Percentiles rank a stretch among this genome's conserved stretches.
Conservation (phyloP, 257 asterid species). For the Gynochthodes officinalis region DNA sequence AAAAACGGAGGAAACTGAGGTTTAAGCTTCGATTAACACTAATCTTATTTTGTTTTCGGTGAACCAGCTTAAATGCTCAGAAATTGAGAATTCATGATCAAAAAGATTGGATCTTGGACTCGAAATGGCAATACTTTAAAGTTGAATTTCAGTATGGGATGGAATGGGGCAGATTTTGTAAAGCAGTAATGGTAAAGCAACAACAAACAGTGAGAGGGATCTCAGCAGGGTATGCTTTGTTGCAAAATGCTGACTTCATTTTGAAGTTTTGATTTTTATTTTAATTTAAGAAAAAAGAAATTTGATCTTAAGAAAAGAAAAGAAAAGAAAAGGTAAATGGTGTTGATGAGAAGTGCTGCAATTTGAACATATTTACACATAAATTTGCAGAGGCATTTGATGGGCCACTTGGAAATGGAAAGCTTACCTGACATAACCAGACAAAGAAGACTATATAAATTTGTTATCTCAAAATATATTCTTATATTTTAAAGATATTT, state of each 20-base stretch:
- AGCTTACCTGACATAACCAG: no score
- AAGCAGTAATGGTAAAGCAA: not conserved
- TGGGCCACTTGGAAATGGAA: no score
- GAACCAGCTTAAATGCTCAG: not conserved
- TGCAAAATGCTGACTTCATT: not conserved
- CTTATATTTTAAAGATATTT: no score
- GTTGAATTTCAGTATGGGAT: not conserved
- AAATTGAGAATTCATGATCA: not conserved
- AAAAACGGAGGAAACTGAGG: not conserved
- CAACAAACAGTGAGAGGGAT: not conserved
- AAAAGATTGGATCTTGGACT: slow-evolving; percentile 15
- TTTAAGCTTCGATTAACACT: not conserved
- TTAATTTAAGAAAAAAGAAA: no score
- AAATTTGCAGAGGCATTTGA: no score
- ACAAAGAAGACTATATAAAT: no score
- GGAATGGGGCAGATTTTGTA: not conserved
- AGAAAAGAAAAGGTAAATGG: not conserved
- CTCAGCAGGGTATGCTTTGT: not conserved
- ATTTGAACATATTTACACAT: not conserved
- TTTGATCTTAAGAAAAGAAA: no score
- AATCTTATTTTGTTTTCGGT: not conserved
- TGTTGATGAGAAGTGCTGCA: not conserved
- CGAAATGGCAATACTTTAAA: not conserved
- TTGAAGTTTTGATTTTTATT: not conserved
- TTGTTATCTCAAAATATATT: no score